Base-by-base conservation (phyloP, 176 grass and related monocot species). In the Dendrocalamus sinicus region DNA sequence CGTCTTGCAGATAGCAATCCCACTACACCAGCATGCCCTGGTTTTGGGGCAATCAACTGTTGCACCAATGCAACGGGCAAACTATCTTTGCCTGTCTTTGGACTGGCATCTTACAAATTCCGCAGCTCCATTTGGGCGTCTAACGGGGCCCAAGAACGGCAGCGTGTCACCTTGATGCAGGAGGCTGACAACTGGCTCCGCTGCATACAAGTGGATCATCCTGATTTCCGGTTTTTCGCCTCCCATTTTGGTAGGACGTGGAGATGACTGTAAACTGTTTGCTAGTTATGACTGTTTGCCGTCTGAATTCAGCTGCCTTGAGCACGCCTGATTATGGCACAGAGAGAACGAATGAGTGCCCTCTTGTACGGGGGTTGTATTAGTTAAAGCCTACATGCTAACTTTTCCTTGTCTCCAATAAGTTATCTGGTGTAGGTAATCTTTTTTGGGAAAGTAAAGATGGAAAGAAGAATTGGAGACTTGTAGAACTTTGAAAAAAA, bases 41-140 rank as follows among this genome's bases (percentile, higher is more conserved):
- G 86, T 26, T 88, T 85, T 44, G 89, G 73, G 48, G 82, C 51
- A 75, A 73, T 86, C 60, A 91, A 81, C 14, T 12, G 22, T 39
- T 72, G 53, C 70, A 26, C 52, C 8, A 72, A 62, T 69, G 39
- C 77, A 52, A 73, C 67, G 15, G 47, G 68, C 22, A 95, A 85
- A 19, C 75, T 99, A 81, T 82, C 87, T 0, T 61, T 99, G 77
- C 89, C 88, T 22, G 71, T 43, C 50, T 94, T 99, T 85, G 97
- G 92, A 50, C 74, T 99, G 86, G 97, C 87, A 23, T 89, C 94
- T 7, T 96, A 96, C 75, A 99, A 99, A 82, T 81, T 99, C 55
- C 91, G 86, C 79, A 84, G 81, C 5, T 85, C 87, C 62, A 54
- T 93, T 60, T 99, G 97, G 97, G 77, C 59, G 17, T 80, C 92